Evolutionary conservation across 1,284 basidiomycete species (phyloP).

Genomic region (Tilletia caries): DNA sequence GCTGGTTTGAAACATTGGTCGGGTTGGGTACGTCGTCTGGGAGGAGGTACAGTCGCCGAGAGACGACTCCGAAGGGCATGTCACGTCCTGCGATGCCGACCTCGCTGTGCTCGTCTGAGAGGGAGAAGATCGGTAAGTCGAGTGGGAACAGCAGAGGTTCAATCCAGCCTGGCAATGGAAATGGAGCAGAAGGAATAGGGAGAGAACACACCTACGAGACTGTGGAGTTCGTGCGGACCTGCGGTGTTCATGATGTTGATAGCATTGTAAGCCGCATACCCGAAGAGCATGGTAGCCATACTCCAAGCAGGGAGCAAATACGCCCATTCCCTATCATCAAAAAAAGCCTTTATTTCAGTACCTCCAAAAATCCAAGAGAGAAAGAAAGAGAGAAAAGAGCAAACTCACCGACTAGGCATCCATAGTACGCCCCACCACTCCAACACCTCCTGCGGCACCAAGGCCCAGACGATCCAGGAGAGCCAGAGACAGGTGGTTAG

Average conservation of each 20-base stretch:
- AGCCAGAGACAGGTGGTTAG: slow-evolving; percentile 1
- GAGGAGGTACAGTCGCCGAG: background rate
- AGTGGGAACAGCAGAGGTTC: background rate
- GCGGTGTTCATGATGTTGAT: slow-evolving; percentile 12
- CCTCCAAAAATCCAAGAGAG: background rate
- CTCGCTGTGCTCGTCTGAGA: slow-evolving; percentile 1
- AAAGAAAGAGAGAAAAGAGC: background rate
- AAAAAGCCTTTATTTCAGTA: background rate
- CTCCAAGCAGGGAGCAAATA: slow-evolving; percentile 11
- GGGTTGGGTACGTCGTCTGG: background rate
- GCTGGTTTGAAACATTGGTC: too few relatives aligned
- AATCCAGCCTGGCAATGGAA: too few relatives aligned
- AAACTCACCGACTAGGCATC: slow-evolving; percentile 13
- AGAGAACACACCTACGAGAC: slow-evolving; percentile 1
- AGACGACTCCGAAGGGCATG: background rate
- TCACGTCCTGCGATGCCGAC: background rate
- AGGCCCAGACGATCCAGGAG: slow-evolving; percentile 5
- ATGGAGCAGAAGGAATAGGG: background rate
- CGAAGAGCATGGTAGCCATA: slow-evolving; percentile 2
- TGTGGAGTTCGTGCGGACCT: background rate
- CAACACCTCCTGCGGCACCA: background rate
- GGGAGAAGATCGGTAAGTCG: background rate
- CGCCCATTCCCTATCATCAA: slow-evolving; percentile 13
- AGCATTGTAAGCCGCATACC: background rate
- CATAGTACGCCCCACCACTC: slow-evolving; percentile 4